phyloP scores from a whole-genome alignment of 1,284 basidiomycete genomes.

The Cutaneotrichosporon cyanovorans region DNA sequence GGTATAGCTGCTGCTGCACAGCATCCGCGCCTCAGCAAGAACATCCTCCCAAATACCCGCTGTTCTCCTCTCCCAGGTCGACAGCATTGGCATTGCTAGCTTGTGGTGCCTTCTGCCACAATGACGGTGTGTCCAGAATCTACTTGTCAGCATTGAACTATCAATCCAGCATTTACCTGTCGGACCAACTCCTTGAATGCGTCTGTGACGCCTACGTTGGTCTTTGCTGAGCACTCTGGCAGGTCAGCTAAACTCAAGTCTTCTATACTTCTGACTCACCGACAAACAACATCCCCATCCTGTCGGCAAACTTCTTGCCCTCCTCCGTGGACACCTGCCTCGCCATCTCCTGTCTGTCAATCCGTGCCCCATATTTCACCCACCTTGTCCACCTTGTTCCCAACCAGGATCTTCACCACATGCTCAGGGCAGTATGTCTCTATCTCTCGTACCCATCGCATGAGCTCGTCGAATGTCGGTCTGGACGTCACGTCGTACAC shows the following conservation, averaged over 20 bases:
- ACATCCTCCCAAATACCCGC: constrained; percentile 14
- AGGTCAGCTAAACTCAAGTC: constrained; percentile 37
- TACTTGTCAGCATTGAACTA: constrained; percentile 6
- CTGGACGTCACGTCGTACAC: constrained; percentile 91
- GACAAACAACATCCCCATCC: constrained; percentile 75
- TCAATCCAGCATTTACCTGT: constrained; percentile 43
- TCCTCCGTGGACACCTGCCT: constrained; percentile 76
- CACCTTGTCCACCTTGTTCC: constrained; percentile 92
- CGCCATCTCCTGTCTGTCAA: constrained; percentile 48
- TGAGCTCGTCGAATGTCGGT: constrained; percentile 83
- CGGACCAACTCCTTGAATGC: constrained; percentile 74
- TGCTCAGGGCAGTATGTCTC: constrained; percentile 82
- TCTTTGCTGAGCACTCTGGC: constrained; percentile 65
- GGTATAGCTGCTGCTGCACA: too few species aligned
- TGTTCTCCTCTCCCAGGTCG: constrained; percentile 12
- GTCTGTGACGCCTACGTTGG: constrained; percentile 66
- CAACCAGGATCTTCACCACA: constrained; percentile 90
- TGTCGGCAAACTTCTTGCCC: constrained; percentile 69
- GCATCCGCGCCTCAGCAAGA: constrained; percentile 18
- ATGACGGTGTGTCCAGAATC: constrained; percentile 44
- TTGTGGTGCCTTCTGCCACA: constrained; percentile 30
- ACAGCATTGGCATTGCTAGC: constrained; percentile 7
- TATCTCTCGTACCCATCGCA: constrained; percentile 87
- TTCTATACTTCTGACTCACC: constrained; percentile 74
- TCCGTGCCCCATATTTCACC: constrained; percentile 10